Conservation (phyloP, 2,329 filamentous ascomycete species). For the Clonostachys rosea region DNA sequence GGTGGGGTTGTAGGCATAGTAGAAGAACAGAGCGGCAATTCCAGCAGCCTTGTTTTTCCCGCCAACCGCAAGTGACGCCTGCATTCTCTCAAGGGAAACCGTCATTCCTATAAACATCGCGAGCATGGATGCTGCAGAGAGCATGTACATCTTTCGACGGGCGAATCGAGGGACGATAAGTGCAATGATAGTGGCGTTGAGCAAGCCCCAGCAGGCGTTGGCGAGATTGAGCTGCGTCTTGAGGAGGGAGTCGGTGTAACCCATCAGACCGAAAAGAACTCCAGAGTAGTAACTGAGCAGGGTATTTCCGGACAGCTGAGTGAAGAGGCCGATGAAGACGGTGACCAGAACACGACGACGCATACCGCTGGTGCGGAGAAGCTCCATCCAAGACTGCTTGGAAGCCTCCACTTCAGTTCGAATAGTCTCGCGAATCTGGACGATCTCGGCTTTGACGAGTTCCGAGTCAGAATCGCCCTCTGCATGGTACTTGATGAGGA, state of each 20-base stretch:
- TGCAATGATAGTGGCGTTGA: slow-evolving; percentile 33
- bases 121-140: slow-evolving; percentile 40
- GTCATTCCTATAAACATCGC: slow-evolving; percentile 51
- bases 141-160: slow-evolving; percentile 44
- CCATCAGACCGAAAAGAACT: slow-evolving; percentile 40
- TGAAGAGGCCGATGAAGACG: slow-evolving; percentile 46
- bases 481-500: slow-evolving; percentile 55
- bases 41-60: slow-evolving; percentile 22
- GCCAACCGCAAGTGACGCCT: slow-evolving; percentile 22
- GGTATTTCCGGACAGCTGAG: slow-evolving; percentile 39
- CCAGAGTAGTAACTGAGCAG: slow-evolving; percentile 30
- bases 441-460: slow-evolving; percentile 51
- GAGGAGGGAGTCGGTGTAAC: slow-evolving; percentile 28
- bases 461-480: slow-evolving; percentile 47
- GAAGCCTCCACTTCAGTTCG: slow-evolving; percentile 28
- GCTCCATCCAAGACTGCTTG: slow-evolving; percentile 56
- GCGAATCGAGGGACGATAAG: slow-evolving; percentile 38
- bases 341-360: slow-evolving; percentile 45
- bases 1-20: slow-evolving; percentile 46
- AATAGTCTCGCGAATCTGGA: slow-evolving; percentile 47
- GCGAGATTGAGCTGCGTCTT: slow-evolving; percentile 42
- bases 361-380: slow-evolving; percentile 40
- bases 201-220: slow-evolving; percentile 36
- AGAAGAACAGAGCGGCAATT: slow-evolving; percentile 45
- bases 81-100: slow-evolving; percentile 32